Percentiles rank a stretch among this genome's conserved stretches.
Conservation (phyloP, 257 asterid species). For the Gynochthodes officinalis region DNA sequence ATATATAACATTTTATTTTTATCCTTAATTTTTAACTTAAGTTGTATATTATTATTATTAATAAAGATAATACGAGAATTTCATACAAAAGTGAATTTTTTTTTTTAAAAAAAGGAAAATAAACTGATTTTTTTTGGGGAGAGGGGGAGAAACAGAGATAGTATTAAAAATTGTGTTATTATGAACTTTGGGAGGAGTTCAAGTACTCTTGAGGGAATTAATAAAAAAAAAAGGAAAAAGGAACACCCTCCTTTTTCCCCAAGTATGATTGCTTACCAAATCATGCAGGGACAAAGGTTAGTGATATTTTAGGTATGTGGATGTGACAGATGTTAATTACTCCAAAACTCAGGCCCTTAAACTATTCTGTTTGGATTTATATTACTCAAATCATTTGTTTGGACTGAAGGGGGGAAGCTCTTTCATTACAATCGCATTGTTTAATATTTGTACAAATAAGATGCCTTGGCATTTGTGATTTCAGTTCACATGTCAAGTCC, state of each 20-base stretch:
- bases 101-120: no score
- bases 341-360: conserved; percentile 5
- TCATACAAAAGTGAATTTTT: no score
- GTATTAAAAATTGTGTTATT: no score
- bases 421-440: conserved; percentile 5
- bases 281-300: conserved; percentile 27
- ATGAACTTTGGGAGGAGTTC: no score
- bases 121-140: no score
- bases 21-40: no score
- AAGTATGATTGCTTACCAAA: conserved; percentile 26
- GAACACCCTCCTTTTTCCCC: background rate
- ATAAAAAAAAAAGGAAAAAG: no score
- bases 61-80: no score
- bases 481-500: conserved; percentile 21
- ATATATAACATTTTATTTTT: no score
- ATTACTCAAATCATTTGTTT: conserved; percentile 16
- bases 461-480: background rate
- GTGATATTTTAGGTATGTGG: conserved; percentile 34
- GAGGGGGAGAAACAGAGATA: no score
- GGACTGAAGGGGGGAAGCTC: background rate
- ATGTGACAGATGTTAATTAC: conserved; percentile 25
- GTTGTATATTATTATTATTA: no score
- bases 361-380: conserved; percentile 14
- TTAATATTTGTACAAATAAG: background rate
- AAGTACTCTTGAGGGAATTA: no score